These are phyloP conservation scores for Terana coerulea DNA, from an alignment of 768 basidiomycete genomes.

Conservation along the genomic window DNA sequence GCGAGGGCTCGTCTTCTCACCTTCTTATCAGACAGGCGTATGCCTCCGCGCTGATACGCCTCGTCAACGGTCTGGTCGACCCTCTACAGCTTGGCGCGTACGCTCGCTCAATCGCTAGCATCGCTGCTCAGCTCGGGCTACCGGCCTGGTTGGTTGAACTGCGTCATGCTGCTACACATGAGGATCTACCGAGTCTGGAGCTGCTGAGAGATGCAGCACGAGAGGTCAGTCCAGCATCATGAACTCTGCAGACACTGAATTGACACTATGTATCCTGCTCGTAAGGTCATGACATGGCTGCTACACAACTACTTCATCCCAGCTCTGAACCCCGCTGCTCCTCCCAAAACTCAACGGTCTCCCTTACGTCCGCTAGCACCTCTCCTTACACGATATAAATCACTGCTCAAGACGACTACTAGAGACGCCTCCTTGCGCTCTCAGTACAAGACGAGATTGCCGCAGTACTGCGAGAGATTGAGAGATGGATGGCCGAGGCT, in stretches of 20 bases:
- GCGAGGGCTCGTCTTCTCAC: constrained; percentile 25
- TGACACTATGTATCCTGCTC: too few species aligned
- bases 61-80: constrained; percentile 95
- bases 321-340: constrained; percentile 55
- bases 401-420: constrained; percentile 53
- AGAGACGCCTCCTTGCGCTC: constrained; percentile 62
- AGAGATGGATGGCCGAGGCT: constrained; percentile 77
- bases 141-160: constrained; percentile 90
- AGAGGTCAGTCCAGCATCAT: constrained; percentile 43
- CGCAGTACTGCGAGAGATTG: constrained; percentile 54
- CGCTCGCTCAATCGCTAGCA: constrained; percentile 85
- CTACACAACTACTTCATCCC: constrained; percentile 83
- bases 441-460: constrained; percentile 49
- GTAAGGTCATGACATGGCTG: constrained; percentile 79
- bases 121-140: constrained; percentile 82
- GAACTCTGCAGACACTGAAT: neutral
- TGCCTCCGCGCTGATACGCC: constrained; percentile 75
- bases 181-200: constrained; percentile 84
- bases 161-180: constrained; percentile 94
- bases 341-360: constrained; percentile 24
- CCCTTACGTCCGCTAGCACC: constrained; percentile 59
- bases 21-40: constrained; percentile 72
- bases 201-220: constrained; percentile 72
- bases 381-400: constrained; percentile 71
- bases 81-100: constrained; percentile 87